Conservation (phyloP, 2,329 filamentous ascomycete genomes). For the Colletotrichum gigasporum region DNA sequence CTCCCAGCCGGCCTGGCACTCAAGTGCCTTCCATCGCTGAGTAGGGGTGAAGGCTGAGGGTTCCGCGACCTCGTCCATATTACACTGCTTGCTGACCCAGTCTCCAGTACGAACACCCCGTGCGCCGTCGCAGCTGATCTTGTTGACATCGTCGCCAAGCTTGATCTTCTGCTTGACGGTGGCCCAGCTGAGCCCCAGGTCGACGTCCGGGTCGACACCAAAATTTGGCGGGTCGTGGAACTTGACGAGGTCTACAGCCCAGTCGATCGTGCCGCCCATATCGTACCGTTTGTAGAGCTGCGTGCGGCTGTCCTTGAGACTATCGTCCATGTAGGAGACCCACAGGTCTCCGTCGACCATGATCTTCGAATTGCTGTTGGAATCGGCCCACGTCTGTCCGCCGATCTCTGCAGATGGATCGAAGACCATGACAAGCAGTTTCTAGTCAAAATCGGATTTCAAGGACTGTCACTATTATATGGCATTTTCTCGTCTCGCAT, state of each 20-base stretch:
- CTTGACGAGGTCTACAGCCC: conserved; percentile 40
- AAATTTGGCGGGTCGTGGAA: neutral
- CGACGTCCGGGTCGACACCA: neutral
- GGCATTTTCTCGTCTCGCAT: too few species aligned
- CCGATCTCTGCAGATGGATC: too few species aligned
- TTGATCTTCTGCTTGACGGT: neutral
- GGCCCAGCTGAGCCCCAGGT: neutral
- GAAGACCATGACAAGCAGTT: too few species aligned
- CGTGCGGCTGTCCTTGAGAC: conserved; percentile 36
- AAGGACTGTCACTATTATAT: too few species aligned
- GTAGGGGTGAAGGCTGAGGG: neutral
- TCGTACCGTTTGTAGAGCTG: conserved; percentile 34
- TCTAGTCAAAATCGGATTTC: too few species aligned
- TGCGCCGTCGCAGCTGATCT: neutral
- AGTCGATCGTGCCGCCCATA: conserved; percentile 42
- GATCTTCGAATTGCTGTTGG: conserved; percentile 3
- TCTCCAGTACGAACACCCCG: neutral
- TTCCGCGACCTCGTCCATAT: fast-evolving
- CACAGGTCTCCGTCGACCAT: conserved; percentile 33
- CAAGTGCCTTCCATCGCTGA: neutral
- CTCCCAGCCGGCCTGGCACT: neutral
- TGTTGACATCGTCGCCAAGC: neutral
- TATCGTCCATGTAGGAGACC: conserved; percentile 41
- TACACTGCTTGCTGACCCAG: neutral
- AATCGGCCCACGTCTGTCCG: neutral